Conservation (phyloP, 73 alveolate genomes). For the Paramecium bursaria region DNA sequence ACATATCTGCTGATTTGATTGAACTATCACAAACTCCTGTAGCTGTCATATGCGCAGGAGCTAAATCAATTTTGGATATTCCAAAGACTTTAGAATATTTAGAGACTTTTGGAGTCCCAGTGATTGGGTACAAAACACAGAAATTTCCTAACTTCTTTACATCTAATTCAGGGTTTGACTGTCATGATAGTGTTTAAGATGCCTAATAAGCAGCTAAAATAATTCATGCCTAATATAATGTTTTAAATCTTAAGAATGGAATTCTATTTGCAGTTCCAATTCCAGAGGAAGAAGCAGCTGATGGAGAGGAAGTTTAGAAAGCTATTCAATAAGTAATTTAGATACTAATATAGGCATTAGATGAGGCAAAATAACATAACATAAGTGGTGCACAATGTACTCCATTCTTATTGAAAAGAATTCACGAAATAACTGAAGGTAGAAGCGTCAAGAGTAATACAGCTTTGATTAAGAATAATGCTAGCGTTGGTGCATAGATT, state of each 20-base stretch:
- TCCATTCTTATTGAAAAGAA: conserved; percentile 91
- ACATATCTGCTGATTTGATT: conserved; percentile 90
- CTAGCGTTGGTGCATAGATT: conserved; percentile 88
- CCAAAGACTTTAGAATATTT: conserved; percentile 83
- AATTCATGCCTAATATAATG: conserved; percentile 75
- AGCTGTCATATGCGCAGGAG: conserved; percentile 92
- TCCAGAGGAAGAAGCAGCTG: conserved; percentile 83
- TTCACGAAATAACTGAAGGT: conserved; percentile 89
- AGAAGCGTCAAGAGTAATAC: conserved; percentile 85
- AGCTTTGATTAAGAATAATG: conserved; percentile 88
- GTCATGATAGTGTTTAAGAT: conserved; percentile 72
- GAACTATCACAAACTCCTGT: conserved; percentile 90
- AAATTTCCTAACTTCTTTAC: conserved; percentile 31
- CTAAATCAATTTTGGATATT: conserved; percentile 81
- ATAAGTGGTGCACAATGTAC: conserved; percentile 84
- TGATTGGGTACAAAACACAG: conserved; percentile 66
- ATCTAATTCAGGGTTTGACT: conserved; percentile 31
- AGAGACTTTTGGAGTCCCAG: conserved; percentile 87
- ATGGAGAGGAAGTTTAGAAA: conserved; percentile 72
- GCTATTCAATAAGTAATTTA: conserved; percentile 84
- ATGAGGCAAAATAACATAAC: conserved; percentile 83
- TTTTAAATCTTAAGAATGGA: conserved; percentile 80
- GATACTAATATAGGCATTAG: too few species aligned
- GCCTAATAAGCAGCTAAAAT: conserved; percentile 83
- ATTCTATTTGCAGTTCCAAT: conserved; percentile 91